Base-by-base conservation (phyloP, 179 eudicot species). In the Monotropa hypopitys region DNA sequence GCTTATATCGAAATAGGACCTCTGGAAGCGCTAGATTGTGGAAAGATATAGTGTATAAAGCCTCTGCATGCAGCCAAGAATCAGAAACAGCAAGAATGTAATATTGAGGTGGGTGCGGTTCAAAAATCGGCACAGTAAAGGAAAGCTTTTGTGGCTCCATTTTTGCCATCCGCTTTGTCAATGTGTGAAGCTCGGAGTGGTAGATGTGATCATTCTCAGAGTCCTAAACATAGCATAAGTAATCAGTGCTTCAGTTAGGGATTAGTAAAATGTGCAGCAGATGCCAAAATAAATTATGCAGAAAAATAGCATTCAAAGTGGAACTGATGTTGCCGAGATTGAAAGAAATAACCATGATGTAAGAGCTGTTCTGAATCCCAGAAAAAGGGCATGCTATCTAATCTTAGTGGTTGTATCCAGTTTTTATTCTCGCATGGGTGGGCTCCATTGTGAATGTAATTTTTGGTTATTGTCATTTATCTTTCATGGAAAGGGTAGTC, bases 31-130 rank as follows among this genome's bases (percentile, higher is more conserved):
- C 90, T 81, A 96, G 90, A 82, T 93, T 93, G 81, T 96, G 88
- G 77, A 96, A 87, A 63, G 99, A 91, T 77, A 96, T 89, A 12
- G 94, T 83, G 83, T 87, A 93, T 73, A 93, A 89, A 62, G 98
- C 91, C 84, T 96, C 99, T 75, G 97, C 85, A 42, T 93, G 99
- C 82, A 96, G 78, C 99, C 99, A 96, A 53, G 98, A 90, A 83
- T 96, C 98, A 51, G 97, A 93, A 84, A 96, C 93, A 77, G 98
- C 99, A 78, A 92, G 98, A 62, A 96, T 89, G 78, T 89, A 90
- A 78, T 96, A 96, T 69, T 96, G 99, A 70, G 99, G 90, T 53
- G 99, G 99, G 90, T 96, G 99, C 70, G 98, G 98, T 82, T 96
- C 99, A 77, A 96, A 96, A 83, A 96, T 96, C 63, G 99, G 99